Conservation (phyloP, 148 eudicot genomes). For the Spergularia bocconei region DNA sequence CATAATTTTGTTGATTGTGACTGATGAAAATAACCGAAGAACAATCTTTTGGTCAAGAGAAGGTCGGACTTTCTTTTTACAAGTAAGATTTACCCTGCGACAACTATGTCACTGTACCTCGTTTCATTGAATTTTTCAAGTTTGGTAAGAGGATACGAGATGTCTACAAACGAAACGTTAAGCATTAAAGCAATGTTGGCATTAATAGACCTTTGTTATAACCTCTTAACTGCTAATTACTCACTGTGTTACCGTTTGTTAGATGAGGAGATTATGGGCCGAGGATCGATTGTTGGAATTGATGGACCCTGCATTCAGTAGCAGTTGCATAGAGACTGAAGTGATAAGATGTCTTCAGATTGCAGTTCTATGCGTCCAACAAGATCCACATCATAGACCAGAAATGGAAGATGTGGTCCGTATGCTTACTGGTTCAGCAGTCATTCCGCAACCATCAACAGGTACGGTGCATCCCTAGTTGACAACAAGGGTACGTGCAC, state of each 20-base stretch:
- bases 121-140: no score
- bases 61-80: no score
- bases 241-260: neutral
- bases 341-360: conserved; percentile 1
- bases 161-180: no score
- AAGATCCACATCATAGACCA: neutral
- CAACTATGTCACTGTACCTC: no score
- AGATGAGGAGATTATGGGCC: neutral
- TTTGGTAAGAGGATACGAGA: no score
- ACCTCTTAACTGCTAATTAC: neutral
- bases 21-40: no score
- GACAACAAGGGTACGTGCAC: no score
- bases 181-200: no score
- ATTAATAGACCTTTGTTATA: neutral
- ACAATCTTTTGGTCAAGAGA: no score
- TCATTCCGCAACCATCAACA: neutral
- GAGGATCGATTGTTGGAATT: conserved; percentile 1
- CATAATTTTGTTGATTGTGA: no score
- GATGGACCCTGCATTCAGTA: neutral
- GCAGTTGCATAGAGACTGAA: neutral
- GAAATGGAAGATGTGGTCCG: neutral
- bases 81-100: no score
- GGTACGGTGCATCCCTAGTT: no score
- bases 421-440: neutral
- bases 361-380: neutral